These are phyloP conservation scores for Macrophomina phaseolina DNA, from an alignment of 2,329 filamentous ascomycete species.

Conservation along the genomic window DNA sequence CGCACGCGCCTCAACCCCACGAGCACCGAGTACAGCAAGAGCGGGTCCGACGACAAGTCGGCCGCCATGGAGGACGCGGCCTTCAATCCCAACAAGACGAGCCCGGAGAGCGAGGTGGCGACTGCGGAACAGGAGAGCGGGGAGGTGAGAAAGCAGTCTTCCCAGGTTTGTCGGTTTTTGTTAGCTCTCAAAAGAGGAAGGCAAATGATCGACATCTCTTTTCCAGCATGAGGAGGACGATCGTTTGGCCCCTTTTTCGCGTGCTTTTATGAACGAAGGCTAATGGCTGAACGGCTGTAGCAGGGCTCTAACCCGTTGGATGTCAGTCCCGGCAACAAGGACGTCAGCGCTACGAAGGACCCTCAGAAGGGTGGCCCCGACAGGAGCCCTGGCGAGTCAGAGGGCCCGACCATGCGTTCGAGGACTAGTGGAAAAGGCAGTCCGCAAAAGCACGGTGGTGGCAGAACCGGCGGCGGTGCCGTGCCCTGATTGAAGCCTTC, in stretches of 20 bases:
- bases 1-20: slow-evolving; percentile 68
- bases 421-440: slow-evolving; percentile 44
- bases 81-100: slow-evolving; percentile 71
- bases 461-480: slow-evolving; percentile 1
- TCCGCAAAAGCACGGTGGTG: slow-evolving; percentile 22
- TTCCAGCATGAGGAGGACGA: no score
- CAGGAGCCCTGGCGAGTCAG: slow-evolving; percentile 43
- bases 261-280: neutral
- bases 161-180: slow-evolving; percentile 23
- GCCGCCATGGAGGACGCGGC: slow-evolving; percentile 64
- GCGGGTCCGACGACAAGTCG: slow-evolving; percentile 66
- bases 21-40: slow-evolving; percentile 70
- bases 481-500: neutral
- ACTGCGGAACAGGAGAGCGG: slow-evolving; percentile 44
- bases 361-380: slow-evolving; percentile 50
- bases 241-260: neutral
- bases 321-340: slow-evolving; percentile 65
- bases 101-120: slow-evolving; percentile 65
- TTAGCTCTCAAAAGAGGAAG: neutral
- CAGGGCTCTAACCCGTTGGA: slow-evolving; percentile 59
- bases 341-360: slow-evolving; percentile 59
- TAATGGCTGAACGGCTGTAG: neutral
- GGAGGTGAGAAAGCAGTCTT: slow-evolving; percentile 25
- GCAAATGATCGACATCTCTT: neutral
- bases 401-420: slow-evolving; percentile 45